Evolutionary conservation across 164 flowering plant genomes (phyloP), one percentile per base, ranked within the genome.

Genomic region (Tetracentron sinense): DNA sequence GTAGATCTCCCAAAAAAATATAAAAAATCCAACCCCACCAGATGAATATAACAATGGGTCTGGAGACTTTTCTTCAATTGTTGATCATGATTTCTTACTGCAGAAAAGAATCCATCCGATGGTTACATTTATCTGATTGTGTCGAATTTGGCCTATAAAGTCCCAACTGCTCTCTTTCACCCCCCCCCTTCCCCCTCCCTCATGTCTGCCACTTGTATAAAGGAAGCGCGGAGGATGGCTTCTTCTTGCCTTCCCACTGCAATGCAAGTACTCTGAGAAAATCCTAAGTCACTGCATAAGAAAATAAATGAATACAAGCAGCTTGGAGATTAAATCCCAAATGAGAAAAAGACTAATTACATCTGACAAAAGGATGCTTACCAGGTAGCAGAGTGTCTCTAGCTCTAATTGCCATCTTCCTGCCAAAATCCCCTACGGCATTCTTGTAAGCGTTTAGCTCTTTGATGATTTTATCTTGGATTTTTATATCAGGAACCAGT

Each of bases 401-500:
- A 16, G 96, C 86, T 81, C 98, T 71, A 49, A 82, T 70, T 35
- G 97, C 90, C 86, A 87, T 88, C 78, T 88, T 87, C 62, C 98
- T 77, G 16, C 97, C 96, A 68, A 93, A 85, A 76, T 88, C 97
- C 50, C 98, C 97, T 26, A 49, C 70, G 65, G 84, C 88, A 63
- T 77, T 82, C 77, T 81, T 88, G 79, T 93, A 88, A 26, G 76
- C 74, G 48, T 74, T 85, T 25, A 86, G 65, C 75, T 93, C 98
- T 78, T 79, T 90, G 70, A 79, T 78, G 63, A 88, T 88, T 70
- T 81, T 82, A 71, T 90, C 98, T 72, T 88, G 97, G 33, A 81
- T 61, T 57, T 70, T 79, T 10, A 72, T 75, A 55, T 93, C 98
- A 62, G 92, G 83, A 64, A 90, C 86, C 67, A 93, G 69, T 67